Base-by-base conservation (phyloP, 2,329 filamentous ascomycete genomes). In the Ploettnerulaceae sp. region DNA sequence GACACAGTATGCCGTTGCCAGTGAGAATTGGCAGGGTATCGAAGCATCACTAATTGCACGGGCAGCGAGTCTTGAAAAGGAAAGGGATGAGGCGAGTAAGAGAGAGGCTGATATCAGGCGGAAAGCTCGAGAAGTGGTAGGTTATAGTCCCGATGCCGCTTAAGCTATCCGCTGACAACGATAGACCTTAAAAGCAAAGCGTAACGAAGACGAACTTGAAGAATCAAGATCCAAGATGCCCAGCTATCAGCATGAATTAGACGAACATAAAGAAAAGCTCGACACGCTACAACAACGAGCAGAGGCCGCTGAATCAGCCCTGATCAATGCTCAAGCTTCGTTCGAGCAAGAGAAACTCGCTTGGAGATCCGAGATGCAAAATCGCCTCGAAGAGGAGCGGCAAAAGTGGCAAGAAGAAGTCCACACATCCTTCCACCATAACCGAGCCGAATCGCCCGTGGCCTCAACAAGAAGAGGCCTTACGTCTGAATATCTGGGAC, bases 21-120 rank as follows among this genome's bases (percentile, higher is more conserved):
- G 88, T 57, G 89, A 95, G 61, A 98, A 98, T 59, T 98, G 94
- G 93, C 90, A 96, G 63, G 88, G 89, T 0, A 94, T 98, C 52
- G 91, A 98, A 66, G 80, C 86, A 7, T 94, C 87, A 2, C 69
- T 98, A 24, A 77, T 91, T 40, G 81, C 87, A 17, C 80, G 90
- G 47, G 76, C 93, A 8, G 76, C 82, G 3, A 83, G 73, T 39
- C 72, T 97, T 7, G 93, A 98, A 65, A 93, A 86, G 63, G 94
- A 98, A 65, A 81, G 88, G 46, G 90, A 97, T 61, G 93, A 98
- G 60, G 79, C 87, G 7, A 75, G 81, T 39, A 82, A 82, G 56
- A 82, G 88, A 48, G 93, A 98, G 68, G 84, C 80, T 4, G 93
- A 97, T 29, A 79, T 95, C 67, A 77, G 93, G 56, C 88, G 85